A percentile compares a stretch with the other conserved stretches of the same genome.
These are phyloP conservation scores for Fagopyrum esculentum DNA, from an alignment of 148 eudicot species.

Conservation along the genomic window DNA sequence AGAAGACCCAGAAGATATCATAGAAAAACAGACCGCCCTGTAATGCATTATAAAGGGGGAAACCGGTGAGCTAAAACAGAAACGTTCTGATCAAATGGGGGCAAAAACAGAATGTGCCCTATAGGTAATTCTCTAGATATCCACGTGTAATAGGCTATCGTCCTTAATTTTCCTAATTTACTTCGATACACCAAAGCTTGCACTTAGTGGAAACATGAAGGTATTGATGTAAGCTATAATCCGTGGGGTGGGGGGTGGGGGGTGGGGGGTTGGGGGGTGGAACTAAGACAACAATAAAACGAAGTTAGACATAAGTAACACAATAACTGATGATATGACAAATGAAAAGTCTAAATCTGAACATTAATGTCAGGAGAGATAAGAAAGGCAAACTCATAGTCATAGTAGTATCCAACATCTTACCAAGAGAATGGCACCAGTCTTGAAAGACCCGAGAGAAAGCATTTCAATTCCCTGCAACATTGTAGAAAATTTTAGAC, in stretches of 20 bases:
- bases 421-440: conserved; percentile 94
- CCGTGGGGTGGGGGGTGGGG: not conserved
- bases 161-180: not conserved
- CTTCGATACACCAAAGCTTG: not conserved
- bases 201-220: not conserved
- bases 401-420: conserved; percentile 13
- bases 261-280: too few species aligned
- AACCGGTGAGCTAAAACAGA: not conserved
- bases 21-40: conserved; percentile 94
- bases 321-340: not conserved
- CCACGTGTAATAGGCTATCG: not conserved
- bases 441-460: conserved; percentile 97
- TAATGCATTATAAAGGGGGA: conserved; percentile 13
- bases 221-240: not conserved
- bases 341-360: not conserved
- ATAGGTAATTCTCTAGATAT: not conserved
- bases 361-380: not conserved
- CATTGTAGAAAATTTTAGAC: not conserved
- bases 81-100: not conserved
- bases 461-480: conserved; percentile 97
- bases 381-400: not conserved
- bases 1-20: conserved; percentile 99
- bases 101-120: not conserved
- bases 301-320: not conserved
- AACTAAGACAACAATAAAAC: not conserved